phyloP scores from a whole-genome alignment of 163 green algal species.

The Scenedesmus sp. region DNA sequence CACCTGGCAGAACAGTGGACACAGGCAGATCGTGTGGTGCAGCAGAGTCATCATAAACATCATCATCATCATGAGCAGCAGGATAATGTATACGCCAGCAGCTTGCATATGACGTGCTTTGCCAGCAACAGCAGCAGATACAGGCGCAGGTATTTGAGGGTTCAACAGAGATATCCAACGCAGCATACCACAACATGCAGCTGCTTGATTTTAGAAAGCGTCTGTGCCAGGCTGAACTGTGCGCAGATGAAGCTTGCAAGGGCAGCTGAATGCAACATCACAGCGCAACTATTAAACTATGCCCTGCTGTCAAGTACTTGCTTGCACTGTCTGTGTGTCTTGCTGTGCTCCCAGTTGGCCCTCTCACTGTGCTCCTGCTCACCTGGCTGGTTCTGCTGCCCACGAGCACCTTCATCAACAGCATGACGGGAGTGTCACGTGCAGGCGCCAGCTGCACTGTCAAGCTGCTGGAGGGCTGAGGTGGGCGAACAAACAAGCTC shows the following conservation, averaged over 20 bases:
- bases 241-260: background rate
- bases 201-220: no score
- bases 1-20: background rate
- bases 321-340: constrained; percentile 20
- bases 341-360: background rate
- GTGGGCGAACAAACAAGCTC: constrained; percentile 61
- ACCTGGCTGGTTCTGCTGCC: constrained; percentile 27
- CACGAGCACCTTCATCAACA: constrained; percentile 75
- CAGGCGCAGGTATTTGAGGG: background rate
- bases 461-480: constrained; percentile 51
- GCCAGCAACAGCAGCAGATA: background rate
- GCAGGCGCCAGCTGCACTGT: constrained; percentile 67
- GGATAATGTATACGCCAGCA: background rate
- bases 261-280: background rate
- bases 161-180: no score
- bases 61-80: background rate
- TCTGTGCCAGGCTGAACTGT: background rate
- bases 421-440: constrained; percentile 70
- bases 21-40: background rate
- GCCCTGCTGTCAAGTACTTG: background rate
- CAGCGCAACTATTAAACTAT: background rate
- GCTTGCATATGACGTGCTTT: background rate
- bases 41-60: background rate
- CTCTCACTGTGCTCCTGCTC: background rate
- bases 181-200: background rate